Percentiles rank a stretch among this genome's conserved stretches.
phyloP scores from a whole-genome alignment of 2,329 filamentous ascomycete genomes.

The Orbilia brochopaga region DNA sequence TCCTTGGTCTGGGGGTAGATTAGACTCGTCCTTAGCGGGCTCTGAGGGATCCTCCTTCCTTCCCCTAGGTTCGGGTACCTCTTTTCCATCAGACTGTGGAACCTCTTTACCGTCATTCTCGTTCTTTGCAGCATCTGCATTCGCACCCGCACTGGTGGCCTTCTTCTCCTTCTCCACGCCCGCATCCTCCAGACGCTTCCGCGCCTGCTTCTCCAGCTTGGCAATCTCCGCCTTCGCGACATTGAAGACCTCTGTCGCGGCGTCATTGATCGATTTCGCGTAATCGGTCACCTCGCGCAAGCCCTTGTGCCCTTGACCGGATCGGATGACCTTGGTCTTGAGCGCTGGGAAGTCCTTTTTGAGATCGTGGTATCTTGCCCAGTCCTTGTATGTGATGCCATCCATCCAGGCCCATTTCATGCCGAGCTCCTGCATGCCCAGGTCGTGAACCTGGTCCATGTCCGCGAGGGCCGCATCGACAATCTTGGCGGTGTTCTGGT shows the following conservation, averaged over 20 bases:
- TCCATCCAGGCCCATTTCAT: conserved; percentile 97
- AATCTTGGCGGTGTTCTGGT: conserved; percentile 71
- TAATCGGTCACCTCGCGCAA: conserved; percentile 62
- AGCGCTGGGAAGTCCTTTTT: conserved; percentile 83
- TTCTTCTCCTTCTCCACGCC: conserved; percentile 52
- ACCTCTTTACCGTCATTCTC: conserved; percentile 30
- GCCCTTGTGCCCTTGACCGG: conserved; percentile 75
- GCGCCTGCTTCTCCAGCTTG: conserved; percentile 79
- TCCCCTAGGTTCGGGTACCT: conserved; percentile 54
- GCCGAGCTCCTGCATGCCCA: conserved; percentile 87
- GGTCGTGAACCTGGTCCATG: conserved; percentile 78
- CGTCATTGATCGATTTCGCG: conserved; percentile 64
- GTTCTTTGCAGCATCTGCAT: conserved; percentile 45
- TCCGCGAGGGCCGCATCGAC: conserved; percentile 82
- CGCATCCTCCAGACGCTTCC: conserved; percentile 78
- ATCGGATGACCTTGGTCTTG: conserved; percentile 78
- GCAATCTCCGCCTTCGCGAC: conserved; percentile 78
- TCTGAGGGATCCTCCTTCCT: conserved; percentile 53
- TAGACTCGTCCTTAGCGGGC: conserved; percentile 53
- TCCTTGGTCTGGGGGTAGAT: conserved; percentile 48
- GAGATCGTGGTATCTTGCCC: conserved; percentile 90
- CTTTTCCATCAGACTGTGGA: conserved; percentile 54
- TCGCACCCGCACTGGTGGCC: conserved; percentile 20
- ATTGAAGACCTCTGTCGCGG: conserved; percentile 80
- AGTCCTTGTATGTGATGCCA: conserved; percentile 94